Evolutionary conservation across 1,284 basidiomycete species (phyloP).

Genomic region (Cryptococcus jaspeensis): DNA sequence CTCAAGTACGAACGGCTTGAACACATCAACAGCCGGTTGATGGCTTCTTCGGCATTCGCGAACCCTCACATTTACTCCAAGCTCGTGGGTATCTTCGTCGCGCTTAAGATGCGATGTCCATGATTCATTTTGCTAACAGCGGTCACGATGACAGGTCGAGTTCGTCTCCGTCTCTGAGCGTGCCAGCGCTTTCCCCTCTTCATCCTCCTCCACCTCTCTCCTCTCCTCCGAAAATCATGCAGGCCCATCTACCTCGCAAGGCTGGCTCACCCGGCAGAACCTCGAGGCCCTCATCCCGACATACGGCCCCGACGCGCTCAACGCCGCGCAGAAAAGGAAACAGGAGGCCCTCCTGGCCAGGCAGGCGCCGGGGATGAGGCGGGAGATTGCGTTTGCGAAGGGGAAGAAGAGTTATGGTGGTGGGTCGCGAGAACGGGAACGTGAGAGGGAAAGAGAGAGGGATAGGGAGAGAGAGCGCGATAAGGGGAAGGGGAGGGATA

Average conservation of each 20-base stretch:
- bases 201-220: neutral
- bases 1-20: conserved; percentile 72
- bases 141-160: conserved; percentile 59
- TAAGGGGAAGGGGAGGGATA: conserved; percentile 17
- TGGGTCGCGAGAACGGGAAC: conserved; percentile 4
- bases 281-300: conserved; percentile 24
- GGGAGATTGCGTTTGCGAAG: conserved; percentile 60
- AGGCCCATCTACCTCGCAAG: conserved; percentile 65
- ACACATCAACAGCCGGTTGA: conserved; percentile 91
- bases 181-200: conserved; percentile 69
- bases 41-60: conserved; percentile 83
- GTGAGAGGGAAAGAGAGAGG: conserved; percentile 17
- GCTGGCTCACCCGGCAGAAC: conserved; percentile 39
- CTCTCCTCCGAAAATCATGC: conserved; percentile 79
- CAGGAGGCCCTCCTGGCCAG: conserved; percentile 59
- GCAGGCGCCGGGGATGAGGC: conserved; percentile 58
- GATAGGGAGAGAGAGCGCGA: conserved; percentile 13
- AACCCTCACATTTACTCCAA: conserved; percentile 93
- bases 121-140: neutral
- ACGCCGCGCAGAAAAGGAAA: conserved; percentile 59
- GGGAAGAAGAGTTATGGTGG: conserved; percentile 2
- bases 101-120: no score
- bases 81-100: conserved; percentile 53
- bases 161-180: conserved; percentile 87
- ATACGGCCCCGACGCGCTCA: conserved; percentile 38